phyloP scores from a whole-genome alignment of 345 rosid species.

The Litchi chinensis region DNA sequence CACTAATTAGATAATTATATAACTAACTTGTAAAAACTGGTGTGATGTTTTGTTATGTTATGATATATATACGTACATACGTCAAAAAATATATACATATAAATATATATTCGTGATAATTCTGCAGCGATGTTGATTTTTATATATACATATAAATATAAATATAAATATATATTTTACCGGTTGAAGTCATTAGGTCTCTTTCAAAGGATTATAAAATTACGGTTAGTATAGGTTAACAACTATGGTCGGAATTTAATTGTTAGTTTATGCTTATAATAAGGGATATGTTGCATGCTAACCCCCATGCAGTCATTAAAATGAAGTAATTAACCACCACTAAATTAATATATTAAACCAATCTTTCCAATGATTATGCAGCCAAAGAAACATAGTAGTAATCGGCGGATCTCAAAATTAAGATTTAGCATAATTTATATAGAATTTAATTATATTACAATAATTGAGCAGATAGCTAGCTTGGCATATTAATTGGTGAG shows the following conservation, averaged over 20 bases:
- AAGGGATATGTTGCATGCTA: conserved; percentile 18
- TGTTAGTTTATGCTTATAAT: neutral
- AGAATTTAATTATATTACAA: neutral
- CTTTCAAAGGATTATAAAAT: conserved; percentile 16
- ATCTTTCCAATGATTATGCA: conserved; percentile 20
- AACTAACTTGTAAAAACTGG: neutral
- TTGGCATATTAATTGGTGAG: neutral
- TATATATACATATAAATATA: no score
- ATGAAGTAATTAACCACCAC: neutral
- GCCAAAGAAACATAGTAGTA: conserved; percentile 10
- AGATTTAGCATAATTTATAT: conserved; percentile 1
- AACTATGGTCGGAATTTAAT: conserved; percentile 6
- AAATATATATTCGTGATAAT: neutral
- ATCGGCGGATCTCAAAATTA: conserved; percentile 22
- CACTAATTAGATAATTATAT: neutral
- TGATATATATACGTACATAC: neutral
- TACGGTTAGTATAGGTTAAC: conserved; percentile 8
- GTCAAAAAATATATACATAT: no score
- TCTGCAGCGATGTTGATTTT: neutral
- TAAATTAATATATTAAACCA: conserved; percentile 14
- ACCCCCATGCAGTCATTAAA: conserved; percentile 16
- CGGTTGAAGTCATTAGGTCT: conserved; percentile 1
- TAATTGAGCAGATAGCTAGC: neutral
- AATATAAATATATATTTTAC: no score
- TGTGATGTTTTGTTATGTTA: neutral